Evolutionary conservation across 2,329 filamentous ascomycete species (phyloP).

Genomic region (Claviceps pusilla): DNA sequence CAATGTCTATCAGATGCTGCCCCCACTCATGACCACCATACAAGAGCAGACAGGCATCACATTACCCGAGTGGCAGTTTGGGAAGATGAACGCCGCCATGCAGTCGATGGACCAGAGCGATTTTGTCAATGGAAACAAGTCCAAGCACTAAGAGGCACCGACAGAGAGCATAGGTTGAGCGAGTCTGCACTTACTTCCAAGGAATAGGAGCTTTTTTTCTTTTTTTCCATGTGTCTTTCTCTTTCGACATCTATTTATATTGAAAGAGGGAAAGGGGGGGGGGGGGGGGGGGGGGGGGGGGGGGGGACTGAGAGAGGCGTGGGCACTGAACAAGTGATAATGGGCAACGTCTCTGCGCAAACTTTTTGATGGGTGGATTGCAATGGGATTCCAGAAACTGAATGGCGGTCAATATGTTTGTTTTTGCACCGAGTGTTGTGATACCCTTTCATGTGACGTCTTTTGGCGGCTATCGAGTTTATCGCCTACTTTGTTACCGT

Average conservation of each 20-base stretch:
- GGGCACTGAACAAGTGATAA: not conserved
- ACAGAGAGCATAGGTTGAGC: not conserved
- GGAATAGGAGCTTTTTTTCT: not conserved
- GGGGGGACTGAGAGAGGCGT: not conserved
- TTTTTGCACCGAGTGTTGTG: not conserved
- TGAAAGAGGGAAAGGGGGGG: too few species aligned
- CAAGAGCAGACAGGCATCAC: constrained; percentile 78
- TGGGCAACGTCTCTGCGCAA: too few species aligned
- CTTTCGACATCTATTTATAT: too few species aligned
- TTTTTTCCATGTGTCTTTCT: not conserved
- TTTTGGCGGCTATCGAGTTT: too few species aligned
- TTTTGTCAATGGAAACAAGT: not conserved
- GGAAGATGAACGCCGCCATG: constrained; percentile 23
- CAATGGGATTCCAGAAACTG: too few species aligned
- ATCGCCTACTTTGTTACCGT: too few species aligned
- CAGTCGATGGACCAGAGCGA: constrained; percentile 14
- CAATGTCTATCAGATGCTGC: constrained; percentile 73
- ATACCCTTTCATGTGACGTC: not conserved
- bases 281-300: not conserved
- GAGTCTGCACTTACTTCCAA: not conserved
- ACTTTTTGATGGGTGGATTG: too few species aligned
- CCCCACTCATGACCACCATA: constrained; percentile 70
- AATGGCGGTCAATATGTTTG: not conserved
- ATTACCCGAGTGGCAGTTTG: constrained; percentile 63
- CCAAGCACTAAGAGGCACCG: not conserved